Evolutionary conservation across 495 filamentous ascomycete genomes (phyloP).

Genomic region (Pyrenula massariospora): DNA sequence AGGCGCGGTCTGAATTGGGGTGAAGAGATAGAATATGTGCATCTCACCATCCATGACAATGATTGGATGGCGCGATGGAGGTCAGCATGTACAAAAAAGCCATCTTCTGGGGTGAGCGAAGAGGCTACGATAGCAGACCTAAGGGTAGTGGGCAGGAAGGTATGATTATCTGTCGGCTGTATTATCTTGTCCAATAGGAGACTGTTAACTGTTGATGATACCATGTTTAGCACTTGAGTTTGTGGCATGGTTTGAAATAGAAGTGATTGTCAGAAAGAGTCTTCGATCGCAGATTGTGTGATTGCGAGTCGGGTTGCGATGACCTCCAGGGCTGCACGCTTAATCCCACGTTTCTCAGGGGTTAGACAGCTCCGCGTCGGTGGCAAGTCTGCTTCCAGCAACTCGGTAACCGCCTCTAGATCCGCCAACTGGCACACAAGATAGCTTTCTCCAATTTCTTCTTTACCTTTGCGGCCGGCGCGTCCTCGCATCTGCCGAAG

Average conservation of each 20-base stretch:
- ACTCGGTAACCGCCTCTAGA: slow-evolving; percentile 53
- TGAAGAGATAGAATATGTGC: slow-evolving; percentile 76
- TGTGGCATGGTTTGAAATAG: slow-evolving; percentile 38
- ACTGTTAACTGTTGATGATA: slow-evolving; percentile 48
- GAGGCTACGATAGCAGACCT: slow-evolving; percentile 67
- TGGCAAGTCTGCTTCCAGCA: slow-evolving; percentile 66
- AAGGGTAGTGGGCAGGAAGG: slow-evolving; percentile 50
- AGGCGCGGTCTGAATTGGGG: slow-evolving; percentile 45
- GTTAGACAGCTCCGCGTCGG: slow-evolving; percentile 57
- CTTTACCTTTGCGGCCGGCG: slow-evolving; percentile 74
- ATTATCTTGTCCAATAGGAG: slow-evolving; percentile 22
- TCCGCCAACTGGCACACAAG: slow-evolving; percentile 64
- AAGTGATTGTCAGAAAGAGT: slow-evolving; percentile 60
- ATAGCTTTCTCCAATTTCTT: slow-evolving; percentile 71
- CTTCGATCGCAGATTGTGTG: slow-evolving; percentile 52
- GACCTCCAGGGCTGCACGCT: slow-evolving; percentile 63
- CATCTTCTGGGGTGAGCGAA: slow-evolving; percentile 63
- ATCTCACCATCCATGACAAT: slow-evolving; percentile 76
- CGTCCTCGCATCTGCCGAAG: slow-evolving; percentile 76
- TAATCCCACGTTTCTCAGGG: slow-evolving; percentile 56
- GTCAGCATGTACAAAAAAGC: slow-evolving; percentile 62
- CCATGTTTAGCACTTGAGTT: slow-evolving; percentile 30
- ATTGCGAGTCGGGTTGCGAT: slow-evolving; percentile 63
- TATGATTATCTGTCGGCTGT: slow-evolving; percentile 27
- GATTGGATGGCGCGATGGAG: slow-evolving; percentile 53